Evolutionary conservation across 2,329 filamentous ascomycete genomes (phyloP), one percentile per base, ranked within the genome.

Genomic region (Neofusicoccum parvum): DNA sequence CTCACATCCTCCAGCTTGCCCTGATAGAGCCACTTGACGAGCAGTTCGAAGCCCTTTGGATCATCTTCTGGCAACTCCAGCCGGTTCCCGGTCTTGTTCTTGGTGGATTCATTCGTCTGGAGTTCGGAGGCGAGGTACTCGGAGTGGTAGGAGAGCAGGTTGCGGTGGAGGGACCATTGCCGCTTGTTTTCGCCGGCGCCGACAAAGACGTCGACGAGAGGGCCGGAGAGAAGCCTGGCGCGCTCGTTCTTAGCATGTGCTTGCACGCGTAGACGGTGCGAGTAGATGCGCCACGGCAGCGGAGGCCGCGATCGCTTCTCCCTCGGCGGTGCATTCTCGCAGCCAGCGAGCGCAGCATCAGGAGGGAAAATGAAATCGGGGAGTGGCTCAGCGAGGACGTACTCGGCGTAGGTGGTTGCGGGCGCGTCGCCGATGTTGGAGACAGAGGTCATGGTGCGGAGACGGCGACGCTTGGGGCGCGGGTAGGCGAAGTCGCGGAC

Each of bases 1-100:
- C 80, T 80, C 20, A 82, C 80, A 67, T 85, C 80, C 66, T 85
- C 82, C 53, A 85, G 78, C 50, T 75, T 80, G 60, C 84, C 84
- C 71, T 85, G 83, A 65, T 86, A 86, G 9, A 86, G 76, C 83
- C 83, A 86, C 73, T 85, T 85, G 5, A 85, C 82, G 15, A 86
- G 77, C 66, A 85, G 72, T 71, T 85, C 82, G 69, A 85, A 86
- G 27, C 83, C 83, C 7, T 74, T 73, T 3, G 83, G 81, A 64
- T 85, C 82, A 71, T 84, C 76, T 12, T 85, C 79, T 17, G 76
- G 76, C 20, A 86, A 74, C 45, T 85, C 81, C 34, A 85, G 73
- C 63, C 72, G 79, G 43, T 79, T 76, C 4, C 72, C 71, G 32
- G 75, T 72, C 58, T 76, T 74, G 50, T 72, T 72, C 62, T 78